Percentiles rank a stretch among this genome's conserved stretches.
Conservation (phyloP, 352 stramenopile genomes). For the Pythium sukuiense region DNA sequence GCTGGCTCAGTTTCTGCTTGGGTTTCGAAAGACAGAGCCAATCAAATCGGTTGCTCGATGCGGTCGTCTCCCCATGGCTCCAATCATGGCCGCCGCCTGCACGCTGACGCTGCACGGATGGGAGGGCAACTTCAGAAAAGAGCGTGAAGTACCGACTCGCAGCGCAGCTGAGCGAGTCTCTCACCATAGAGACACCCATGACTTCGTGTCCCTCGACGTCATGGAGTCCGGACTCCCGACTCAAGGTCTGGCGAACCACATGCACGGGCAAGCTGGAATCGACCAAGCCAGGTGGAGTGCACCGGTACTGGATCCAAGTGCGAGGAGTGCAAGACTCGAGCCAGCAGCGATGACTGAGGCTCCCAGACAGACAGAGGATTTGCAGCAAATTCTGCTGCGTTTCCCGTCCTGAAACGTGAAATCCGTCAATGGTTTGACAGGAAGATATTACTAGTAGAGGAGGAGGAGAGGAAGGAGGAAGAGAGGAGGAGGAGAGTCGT, state of each 20-base stretch:
- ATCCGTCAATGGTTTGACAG: too few relatives aligned
- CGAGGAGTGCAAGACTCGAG: too few relatives aligned
- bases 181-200: too few relatives aligned
- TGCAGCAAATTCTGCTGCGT: not conserved
- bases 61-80: not conserved
- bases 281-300: too few relatives aligned
- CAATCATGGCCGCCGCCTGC: constrained; percentile 6
- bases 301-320: too few relatives aligned
- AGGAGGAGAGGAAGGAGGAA: too few relatives aligned
- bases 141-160: not conserved
- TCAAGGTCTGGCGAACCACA: too few relatives aligned
- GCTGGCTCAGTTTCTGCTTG: constrained; percentile 1
- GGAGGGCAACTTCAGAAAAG: constrained; percentile 1
- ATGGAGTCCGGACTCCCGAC: not conserved
- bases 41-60: not conserved
- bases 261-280: too few relatives aligned
- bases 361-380: not conserved
- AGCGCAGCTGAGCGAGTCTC: not conserved
- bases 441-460: too few relatives aligned
- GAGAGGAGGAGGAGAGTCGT: too few relatives aligned
- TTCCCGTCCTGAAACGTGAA: not conserved
- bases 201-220: not conserved
- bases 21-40: not conserved
- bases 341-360: too few relatives aligned
- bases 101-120: constrained; percentile 2